Conservation (phyloP, 2,329 filamentous ascomycete species). For the Drechslera avenae region DNA sequence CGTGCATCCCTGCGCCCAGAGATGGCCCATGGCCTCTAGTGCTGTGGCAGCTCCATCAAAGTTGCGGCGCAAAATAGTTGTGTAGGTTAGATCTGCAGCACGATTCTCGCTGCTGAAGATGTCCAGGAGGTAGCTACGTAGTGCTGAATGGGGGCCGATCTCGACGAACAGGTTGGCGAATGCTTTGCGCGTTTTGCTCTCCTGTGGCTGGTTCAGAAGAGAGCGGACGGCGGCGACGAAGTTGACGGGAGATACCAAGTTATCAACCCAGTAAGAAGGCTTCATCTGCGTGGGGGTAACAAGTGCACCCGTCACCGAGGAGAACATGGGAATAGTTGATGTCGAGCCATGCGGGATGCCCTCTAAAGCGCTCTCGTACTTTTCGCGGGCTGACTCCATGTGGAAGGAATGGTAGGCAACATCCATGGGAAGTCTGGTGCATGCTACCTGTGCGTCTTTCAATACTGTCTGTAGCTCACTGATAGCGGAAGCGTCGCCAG, state of each 20-base stretch:
- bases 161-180: conserved; percentile 10
- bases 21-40: conserved; percentile 7
- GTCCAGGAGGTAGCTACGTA: conserved; percentile 6
- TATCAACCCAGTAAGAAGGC: conserved; percentile 17
- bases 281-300: conserved; percentile 1
- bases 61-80: conserved; percentile 1
- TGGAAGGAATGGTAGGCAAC: conserved; percentile 52
- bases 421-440: conserved; percentile 7
- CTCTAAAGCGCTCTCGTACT: conserved; percentile 3
- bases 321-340: conserved; percentile 11
- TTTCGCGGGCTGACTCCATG: conserved; percentile 33
- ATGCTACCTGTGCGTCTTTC: conserved; percentile 6
- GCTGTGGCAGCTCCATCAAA: conserved; percentile 3
- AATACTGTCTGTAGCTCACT: conserved; percentile 26
- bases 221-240: conserved; percentile 10
- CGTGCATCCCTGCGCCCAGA: conserved; percentile 8
- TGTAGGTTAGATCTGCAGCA: not conserved
- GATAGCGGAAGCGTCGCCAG: conserved; percentile 51
- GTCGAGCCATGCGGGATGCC: not conserved
- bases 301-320: conserved; percentile 8
- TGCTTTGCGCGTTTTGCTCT: conserved; percentile 9
- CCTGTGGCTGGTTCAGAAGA: conserved; percentile 1
- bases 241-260: conserved; percentile 16
- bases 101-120: conserved; percentile 3
- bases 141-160: conserved; percentile 12